A percentile compares a stretch with the other conserved stretches of the same genome.
phyloP scores from a whole-genome alignment of 1,139 yeast species.

The Magnusiomyces sp. region DNA sequence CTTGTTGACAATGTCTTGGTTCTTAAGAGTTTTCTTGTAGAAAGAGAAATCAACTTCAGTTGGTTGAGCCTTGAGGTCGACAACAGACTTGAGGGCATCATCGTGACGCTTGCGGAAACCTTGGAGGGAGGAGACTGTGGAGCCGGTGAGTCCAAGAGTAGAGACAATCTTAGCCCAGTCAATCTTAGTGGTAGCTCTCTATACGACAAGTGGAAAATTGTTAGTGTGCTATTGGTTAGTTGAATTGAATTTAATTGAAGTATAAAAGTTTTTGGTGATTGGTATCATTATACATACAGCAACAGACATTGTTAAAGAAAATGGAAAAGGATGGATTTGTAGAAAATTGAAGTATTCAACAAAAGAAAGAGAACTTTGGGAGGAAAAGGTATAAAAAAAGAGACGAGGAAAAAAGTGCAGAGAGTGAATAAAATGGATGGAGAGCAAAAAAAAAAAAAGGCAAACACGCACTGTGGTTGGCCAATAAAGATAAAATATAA shows the following conservation, averaged over 20 bases:
- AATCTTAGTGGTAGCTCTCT: conserved; percentile 75
- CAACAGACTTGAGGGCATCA: conserved; percentile 82
- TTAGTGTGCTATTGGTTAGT: too few relatives aligned
- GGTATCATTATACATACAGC: too few relatives aligned
- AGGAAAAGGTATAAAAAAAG: background rate
- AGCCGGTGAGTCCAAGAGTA: conserved; percentile 85
- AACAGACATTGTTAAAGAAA: too few relatives aligned
- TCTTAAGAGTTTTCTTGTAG: conserved; percentile 75
- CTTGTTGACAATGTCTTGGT: conserved; percentile 70
- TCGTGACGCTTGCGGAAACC: conserved; percentile 98
- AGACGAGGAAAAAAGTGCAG: background rate
- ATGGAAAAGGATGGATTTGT: too few relatives aligned
- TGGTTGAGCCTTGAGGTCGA: conserved; percentile 61
- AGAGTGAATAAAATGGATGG: background rate
- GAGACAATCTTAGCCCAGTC: conserved; percentile 92
- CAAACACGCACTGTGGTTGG: too few relatives aligned
- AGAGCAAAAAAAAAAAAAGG: background rate
- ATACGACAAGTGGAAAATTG: too few relatives aligned
- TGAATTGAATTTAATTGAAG: too few relatives aligned
- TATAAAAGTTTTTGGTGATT: too few relatives aligned
- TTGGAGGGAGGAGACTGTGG: conserved; percentile 79
- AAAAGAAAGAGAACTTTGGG: too few relatives aligned
- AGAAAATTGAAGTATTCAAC: too few relatives aligned
- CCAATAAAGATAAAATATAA: too few relatives aligned
- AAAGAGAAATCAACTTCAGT: conserved; percentile 71